Evolutionary conservation across 2,329 filamentous ascomycete species (phyloP), one percentile per base, ranked within the genome.

Genomic region (Pseudocercospora musae): DNA sequence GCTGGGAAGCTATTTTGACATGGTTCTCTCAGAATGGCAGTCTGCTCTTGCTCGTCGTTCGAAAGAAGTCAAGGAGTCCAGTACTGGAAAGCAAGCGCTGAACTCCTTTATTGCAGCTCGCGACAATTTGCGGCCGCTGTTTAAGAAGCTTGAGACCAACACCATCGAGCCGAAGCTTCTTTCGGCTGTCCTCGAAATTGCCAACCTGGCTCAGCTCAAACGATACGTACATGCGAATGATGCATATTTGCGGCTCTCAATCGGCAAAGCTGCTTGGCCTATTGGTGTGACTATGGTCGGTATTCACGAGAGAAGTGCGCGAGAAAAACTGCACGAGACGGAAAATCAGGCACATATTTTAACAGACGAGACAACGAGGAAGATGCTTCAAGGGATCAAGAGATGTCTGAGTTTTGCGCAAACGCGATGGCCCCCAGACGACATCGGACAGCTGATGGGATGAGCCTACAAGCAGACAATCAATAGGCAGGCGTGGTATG

Each of bases 261-360:
- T 99, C 73, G 75, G 75, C 18, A 77, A 77, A 62, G 74, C 75
- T 25, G 95, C 95, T 15, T 99, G 95, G 95, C 95, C 95, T 23
- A 99, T 99, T 73, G 95, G 95, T 78, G 95, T 99, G 42, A 99
- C 95, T 76, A 99, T 98, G 95, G 95, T 99, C 73, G 95, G 95
- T 82, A 99, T 99, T 71, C 95, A 99, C 85, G 95, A 98, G 82
- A 87, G 95, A 73, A 95, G 90, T 69, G 94, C 95, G 20, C 86
- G 95, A 66, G 95, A 99, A 79, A 99, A 99, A 79, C 80, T 99
- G 63, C 93, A 98, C 75, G 87, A 95, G 75, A 84, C 81, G 64
- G 85, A 86, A 66, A 69, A 88, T 62, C 89, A 92, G 72, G 95
- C 94, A 3, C 93, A 99, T 76, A 96, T 98, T 71, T 92, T 99